These are phyloP conservation scores for Hypoxylon sp. DNA, from an alignment of 2,329 filamentous ascomycete species.

Conservation along the genomic window DNA sequence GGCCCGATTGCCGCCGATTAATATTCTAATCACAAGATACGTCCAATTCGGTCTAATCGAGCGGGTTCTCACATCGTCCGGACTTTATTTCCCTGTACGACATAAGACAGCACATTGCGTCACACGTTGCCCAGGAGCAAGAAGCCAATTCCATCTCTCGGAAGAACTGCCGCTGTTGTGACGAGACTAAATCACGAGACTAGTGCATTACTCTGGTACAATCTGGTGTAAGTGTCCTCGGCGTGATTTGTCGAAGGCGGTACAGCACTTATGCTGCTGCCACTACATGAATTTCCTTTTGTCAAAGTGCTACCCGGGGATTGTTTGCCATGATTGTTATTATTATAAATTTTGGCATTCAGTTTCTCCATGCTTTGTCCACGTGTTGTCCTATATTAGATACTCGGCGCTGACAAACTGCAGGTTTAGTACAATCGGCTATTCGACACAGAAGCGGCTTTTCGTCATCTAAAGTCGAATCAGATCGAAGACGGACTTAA, in stretches of 20 bases:
- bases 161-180: conserved; percentile 26
- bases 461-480: conserved; percentile 25
- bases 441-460: conserved; percentile 14
- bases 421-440: conserved; percentile 8
- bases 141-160: conserved; percentile 23
- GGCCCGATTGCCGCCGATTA: conserved; percentile 11
- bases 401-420: conserved; percentile 34
- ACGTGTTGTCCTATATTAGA: conserved; percentile 24
- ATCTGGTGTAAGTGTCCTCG: conserved; percentile 40
- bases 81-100: conserved; percentile 34
- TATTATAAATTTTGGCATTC: conserved; percentile 3
- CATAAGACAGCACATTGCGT: conserved; percentile 25
- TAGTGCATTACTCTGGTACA: conserved; percentile 28
- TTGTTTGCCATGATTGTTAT: conserved; percentile 7
- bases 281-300: conserved; percentile 23
- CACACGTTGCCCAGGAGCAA: conserved; percentile 14
- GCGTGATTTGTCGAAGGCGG: conserved; percentile 31
- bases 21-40: conserved; percentile 18
- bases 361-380: conserved; percentile 4
- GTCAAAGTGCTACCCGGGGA: conserved; percentile 19
- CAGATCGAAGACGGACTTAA: conserved; percentile 30
- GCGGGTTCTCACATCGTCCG: conserved; percentile 43
- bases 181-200: conserved; percentile 32
- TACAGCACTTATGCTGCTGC: conserved; percentile 24
- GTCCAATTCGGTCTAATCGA: conserved; percentile 35